Conservation (phyloP, 139 green algal genomes). For the Chlorella sp. region DNA sequence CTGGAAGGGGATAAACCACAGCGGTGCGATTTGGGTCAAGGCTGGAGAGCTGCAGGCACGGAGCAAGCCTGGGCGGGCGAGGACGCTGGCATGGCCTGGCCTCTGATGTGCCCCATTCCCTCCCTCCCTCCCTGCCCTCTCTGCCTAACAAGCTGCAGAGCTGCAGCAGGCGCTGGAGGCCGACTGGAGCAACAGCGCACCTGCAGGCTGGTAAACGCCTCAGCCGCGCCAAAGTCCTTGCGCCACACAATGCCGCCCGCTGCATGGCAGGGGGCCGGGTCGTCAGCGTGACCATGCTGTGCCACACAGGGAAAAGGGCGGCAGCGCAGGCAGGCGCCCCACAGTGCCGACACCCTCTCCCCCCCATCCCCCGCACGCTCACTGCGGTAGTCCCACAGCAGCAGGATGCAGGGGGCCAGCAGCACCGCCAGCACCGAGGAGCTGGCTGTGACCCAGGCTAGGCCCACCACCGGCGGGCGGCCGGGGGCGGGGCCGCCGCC, state of each 20-base stretch:
- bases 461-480: slow-evolving; percentile 20
- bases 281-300: too few relatives aligned
- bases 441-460: slow-evolving; percentile 74
- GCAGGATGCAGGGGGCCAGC: slow-evolving; percentile 66
- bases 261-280: slow-evolving; percentile 14
- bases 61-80: too few relatives aligned
- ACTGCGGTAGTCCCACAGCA: slow-evolving; percentile 82
- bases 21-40: too few relatives aligned
- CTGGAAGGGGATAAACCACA: slow-evolving; percentile 27
- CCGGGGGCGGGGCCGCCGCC: neutral
- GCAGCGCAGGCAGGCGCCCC: too few relatives aligned
- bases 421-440: slow-evolving; percentile 73
- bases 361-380: neutral
- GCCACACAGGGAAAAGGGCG: too few relatives aligned
- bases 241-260: slow-evolving; percentile 51
- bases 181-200: neutral
- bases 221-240: slow-evolving; percentile 52
- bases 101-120: too few relatives aligned
- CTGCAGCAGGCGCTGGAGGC: too few relatives aligned
- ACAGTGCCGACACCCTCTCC: too few relatives aligned
- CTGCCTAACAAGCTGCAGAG: too few relatives aligned
- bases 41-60: too few relatives aligned
- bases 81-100: too few relatives aligned
- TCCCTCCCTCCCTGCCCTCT: too few relatives aligned
- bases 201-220: slow-evolving; percentile 50